phyloP scores from a whole-genome alignment of 345 rosid species.

The Pistacia integerrima region DNA sequence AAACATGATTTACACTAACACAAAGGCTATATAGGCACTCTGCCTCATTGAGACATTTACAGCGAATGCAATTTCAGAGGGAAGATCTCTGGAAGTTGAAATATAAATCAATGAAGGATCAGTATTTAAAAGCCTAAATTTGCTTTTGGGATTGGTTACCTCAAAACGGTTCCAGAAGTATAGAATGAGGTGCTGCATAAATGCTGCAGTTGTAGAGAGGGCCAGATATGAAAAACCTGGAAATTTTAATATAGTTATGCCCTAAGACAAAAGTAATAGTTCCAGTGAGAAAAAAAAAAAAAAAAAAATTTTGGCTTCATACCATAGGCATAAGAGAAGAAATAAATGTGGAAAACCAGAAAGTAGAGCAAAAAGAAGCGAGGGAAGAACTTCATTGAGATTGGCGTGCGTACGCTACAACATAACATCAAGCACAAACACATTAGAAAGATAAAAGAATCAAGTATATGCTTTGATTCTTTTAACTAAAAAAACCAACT shows the following conservation, averaged over 20 bases:
- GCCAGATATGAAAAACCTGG: constrained; percentile 97
- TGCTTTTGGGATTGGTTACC: constrained; percentile 41
- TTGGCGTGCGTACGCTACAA: constrained; percentile 95
- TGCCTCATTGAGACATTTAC: not conserved
- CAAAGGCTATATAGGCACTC: not conserved
- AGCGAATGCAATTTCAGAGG: not conserved
- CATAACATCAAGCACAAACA: constrained; percentile 14
- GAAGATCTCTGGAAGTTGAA: not conserved
- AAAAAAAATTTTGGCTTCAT: constrained; percentile 22
- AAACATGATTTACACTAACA: not conserved
- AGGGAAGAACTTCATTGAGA: constrained; percentile 99
- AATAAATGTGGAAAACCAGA: constrained; percentile 96
- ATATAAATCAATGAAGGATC: not conserved
- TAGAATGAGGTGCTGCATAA: constrained; percentile 93
- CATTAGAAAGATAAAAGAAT: constrained; percentile 11
- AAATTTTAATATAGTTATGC: constrained; percentile 10
- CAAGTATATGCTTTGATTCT: not conserved
- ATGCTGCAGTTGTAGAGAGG: constrained; percentile 83
- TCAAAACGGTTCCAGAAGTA: constrained; percentile 99
- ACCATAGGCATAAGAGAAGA: constrained; percentile 96
- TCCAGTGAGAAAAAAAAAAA: not conserved
- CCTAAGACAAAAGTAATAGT: not conserved
- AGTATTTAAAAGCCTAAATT: not conserved
- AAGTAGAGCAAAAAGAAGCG: constrained; percentile 97
- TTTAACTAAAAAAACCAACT: not conserved